Evolutionary conservation across 1,284 basidiomycete genomes (phyloP), one percentile per base, ranked within the genome.

Genomic region (Rhodotorula sp.): DNA sequence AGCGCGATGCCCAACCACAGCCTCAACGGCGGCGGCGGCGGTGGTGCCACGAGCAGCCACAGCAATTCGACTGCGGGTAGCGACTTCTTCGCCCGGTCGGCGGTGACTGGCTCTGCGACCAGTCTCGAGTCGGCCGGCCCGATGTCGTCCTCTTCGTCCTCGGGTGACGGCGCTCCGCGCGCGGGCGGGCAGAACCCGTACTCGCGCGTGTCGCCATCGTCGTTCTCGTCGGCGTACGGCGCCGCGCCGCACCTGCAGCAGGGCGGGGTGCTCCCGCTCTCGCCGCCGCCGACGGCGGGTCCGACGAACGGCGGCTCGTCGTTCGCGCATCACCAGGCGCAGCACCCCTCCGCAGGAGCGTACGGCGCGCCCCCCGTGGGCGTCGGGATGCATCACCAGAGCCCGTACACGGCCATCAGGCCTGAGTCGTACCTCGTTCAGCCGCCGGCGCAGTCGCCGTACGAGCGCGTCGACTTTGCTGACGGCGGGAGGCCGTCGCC

Each of bases 401-500:
- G 50, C 50, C 72, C 72, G 17, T 76, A 76, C 72, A 68, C 60
- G 17, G 55, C 64, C 1, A 66, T 67, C 53, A 64, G 70, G 0
- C 66, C 72, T 36, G 72, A 76, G 29, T 60, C 70, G 27, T 76
- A 74, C 68, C 41, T 63, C 51, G 68, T 74, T 0, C 70, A 74
- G 22, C 55, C 66, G 13, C 72, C 72, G 3, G 54, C 66, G 6
- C 22, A 41, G 22, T 72, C 70, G 48, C 72, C 72, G 0, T 76
- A 76, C 61, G 75, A 67, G 63, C 70, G 66, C 58, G 72, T 76
- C 55, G 66, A 72, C 22, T 76, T 76, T 60, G 72, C 65, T 36
- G 72, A 74, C 29, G 75, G 72, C 9, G 73, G 73, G 8, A 54
- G 70, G 0, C 63, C 70, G 21, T 58, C 57, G 10, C n/a, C 32